phyloP scores from a whole-genome alignment of 495 filamentous ascomycete species.

The Evansstolkia leycettana region DNA sequence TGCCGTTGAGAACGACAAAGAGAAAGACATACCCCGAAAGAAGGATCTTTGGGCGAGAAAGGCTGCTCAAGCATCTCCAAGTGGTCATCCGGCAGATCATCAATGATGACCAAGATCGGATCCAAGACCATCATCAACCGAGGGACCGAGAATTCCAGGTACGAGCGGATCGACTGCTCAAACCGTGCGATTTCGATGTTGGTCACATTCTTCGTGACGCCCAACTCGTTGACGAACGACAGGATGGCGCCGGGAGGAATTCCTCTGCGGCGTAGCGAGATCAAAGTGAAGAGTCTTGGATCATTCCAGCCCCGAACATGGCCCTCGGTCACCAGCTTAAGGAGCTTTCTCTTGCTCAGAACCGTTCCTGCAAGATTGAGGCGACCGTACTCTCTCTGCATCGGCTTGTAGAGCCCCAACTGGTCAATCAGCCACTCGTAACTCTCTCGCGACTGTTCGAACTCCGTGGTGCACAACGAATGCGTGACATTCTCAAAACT shows the following conservation, averaged over 20 bases:
- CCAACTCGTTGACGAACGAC: constrained; percentile 77
- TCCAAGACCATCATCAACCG: constrained; percentile 72
- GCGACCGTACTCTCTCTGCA: constrained; percentile 73
- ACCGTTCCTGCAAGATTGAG: constrained; percentile 73
- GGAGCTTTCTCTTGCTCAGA: constrained; percentile 72
- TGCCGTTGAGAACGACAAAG: not conserved
- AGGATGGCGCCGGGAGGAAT: constrained; percentile 80
- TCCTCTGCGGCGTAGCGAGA: constrained; percentile 68
- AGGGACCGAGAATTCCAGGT: constrained; percentile 74
- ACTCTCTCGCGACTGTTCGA: constrained; percentile 58
- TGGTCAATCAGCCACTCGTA: constrained; percentile 82
- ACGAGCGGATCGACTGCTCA: constrained; percentile 66
- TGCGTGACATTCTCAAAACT: constrained; percentile 81
- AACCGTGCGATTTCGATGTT: constrained; percentile 65
- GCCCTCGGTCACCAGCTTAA: constrained; percentile 58
- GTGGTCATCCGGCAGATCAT: constrained; percentile 59
- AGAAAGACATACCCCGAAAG: constrained; percentile 12
- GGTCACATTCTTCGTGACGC: constrained; percentile 64
- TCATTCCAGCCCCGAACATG: constrained; percentile 81
- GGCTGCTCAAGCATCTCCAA: constrained; percentile 50
- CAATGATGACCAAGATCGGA: constrained; percentile 57
- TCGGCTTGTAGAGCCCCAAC: constrained; percentile 67
- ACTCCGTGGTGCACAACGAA: constrained; percentile 82
- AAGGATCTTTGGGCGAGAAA: constrained; percentile 61
- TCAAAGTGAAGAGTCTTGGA: constrained; percentile 80